Conservation (phyloP, 305 asterid species). For the Fraxinus albicans region DNA sequence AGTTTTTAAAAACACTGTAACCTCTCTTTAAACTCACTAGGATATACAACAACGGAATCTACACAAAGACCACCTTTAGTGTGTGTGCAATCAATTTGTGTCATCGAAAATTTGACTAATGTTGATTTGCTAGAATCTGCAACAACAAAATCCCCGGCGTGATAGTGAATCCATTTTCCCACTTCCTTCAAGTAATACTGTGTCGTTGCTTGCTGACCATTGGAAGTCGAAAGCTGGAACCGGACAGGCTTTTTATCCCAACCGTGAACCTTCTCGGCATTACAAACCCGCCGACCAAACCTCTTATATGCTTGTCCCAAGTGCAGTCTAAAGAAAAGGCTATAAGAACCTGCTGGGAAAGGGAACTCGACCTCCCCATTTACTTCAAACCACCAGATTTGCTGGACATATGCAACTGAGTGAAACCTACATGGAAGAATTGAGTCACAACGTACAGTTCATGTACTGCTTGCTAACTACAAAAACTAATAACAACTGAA, state of each 20-base stretch:
- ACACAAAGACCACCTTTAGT: slow-evolving; percentile 90
- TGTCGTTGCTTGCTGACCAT: slow-evolving; percentile 69
- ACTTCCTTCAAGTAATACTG: slow-evolving; percentile 74
- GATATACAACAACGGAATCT: slow-evolving; percentile 70
- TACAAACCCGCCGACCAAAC: slow-evolving; percentile 65
- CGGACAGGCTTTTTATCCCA: slow-evolving; percentile 82
- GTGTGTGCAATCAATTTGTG: slow-evolving; percentile 95
- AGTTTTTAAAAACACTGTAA: slow-evolving; percentile 37
- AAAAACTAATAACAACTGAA: background rate
- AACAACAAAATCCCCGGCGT: slow-evolving; percentile 73
- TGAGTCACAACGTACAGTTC: background rate
- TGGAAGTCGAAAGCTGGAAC: slow-evolving; percentile 72
- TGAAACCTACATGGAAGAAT: slow-evolving; percentile 46
- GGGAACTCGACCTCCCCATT: slow-evolving; percentile 90
- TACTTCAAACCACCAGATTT: slow-evolving; percentile 92
- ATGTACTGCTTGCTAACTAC: slow-evolving; percentile 2
- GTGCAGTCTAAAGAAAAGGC: slow-evolving; percentile 71
- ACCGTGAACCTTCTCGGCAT: slow-evolving; percentile 73
- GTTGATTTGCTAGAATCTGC: slow-evolving; percentile 34
- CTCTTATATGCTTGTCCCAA: slow-evolving; percentile 59
- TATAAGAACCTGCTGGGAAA: slow-evolving; percentile 70
- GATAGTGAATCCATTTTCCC: slow-evolving; percentile 76
- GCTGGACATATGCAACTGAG: slow-evolving; percentile 83
- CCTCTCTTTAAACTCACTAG: slow-evolving; percentile 51
- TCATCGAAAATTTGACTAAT: slow-evolving; percentile 79